phyloP scores from a whole-genome alignment of 139 green algal species.

The Coccomyxa sp. region DNA sequence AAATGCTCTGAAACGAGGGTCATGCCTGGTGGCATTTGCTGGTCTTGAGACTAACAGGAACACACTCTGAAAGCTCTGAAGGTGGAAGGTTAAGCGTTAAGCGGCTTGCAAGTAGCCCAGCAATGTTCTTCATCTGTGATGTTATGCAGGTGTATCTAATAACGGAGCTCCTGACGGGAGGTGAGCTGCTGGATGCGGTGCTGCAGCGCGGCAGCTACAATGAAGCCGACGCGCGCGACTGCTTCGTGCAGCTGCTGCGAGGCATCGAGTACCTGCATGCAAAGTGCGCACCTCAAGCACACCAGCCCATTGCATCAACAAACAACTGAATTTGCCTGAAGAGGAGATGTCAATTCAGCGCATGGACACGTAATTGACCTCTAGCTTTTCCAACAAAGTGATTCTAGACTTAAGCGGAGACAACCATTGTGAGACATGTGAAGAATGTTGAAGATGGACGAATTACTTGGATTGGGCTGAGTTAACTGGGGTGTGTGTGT shows the following conservation, averaged over 20 bases:
- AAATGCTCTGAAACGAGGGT: not conserved
- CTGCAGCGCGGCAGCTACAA: conserved; percentile 71
- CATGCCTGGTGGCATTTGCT: not conserved
- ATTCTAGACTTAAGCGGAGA: not conserved
- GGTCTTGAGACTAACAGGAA: no score
- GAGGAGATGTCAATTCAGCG: no score
- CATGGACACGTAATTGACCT: no score
- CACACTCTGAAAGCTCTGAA: no score
- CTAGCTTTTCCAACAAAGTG: not conserved
- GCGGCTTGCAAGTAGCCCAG: no score
- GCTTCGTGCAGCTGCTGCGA: conserved; percentile 73
- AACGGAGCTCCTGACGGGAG: conserved; percentile 77
- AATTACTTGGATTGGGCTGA: no score
- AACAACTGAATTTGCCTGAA: not conserved
- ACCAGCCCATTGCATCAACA: not conserved
- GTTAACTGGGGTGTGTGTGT: no score
- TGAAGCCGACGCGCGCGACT: conserved; percentile 67
- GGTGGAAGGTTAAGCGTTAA: no score
- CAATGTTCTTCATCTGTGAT: not conserved
- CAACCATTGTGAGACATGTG: not conserved
- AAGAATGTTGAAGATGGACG: no score
- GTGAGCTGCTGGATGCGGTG: conserved; percentile 84
- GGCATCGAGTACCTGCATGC: conserved; percentile 84
- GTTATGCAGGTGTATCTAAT: conserved; percentile 75
- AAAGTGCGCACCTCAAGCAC: conserved; percentile 34